Evolutionary conservation across 2,329 filamentous ascomycete genomes (phyloP), one percentile per base, ranked within the genome.

Genomic region (Diaporthe batatas): DNA sequence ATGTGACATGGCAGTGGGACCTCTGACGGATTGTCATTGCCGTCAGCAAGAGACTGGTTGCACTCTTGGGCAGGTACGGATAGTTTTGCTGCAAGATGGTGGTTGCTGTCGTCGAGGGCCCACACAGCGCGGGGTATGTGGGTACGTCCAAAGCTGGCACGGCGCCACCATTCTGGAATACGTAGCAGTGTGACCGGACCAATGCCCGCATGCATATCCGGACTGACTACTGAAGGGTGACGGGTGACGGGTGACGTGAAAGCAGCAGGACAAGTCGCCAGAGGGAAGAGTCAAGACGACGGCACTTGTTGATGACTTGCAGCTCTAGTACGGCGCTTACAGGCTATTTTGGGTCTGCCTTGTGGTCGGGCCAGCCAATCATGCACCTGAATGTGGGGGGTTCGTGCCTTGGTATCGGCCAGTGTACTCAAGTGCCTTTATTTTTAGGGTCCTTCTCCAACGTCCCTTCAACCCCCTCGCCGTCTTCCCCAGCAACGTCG

Each of bases 301-400:
- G 55, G 55, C 68, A 59, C 55, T 58, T 58, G 39, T 53, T 54
- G 68, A 70, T 62, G 68, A 70, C 68, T 39, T 62, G 39, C 65
- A 68, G 65, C 36, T 57, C 39, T 68, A 54, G 68, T 1, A 58
- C 55, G 68, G 68, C 68, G 68, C 68, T 70, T 70, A 59, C 55
- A 21, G 47, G 47, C 49, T 70, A 70, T 70, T 70, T 70, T 44
- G 5, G 55, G 67, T 25, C 14, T 18, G 34, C 44, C 68, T 14
- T 14, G 44, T 32, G n/a, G 11, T 8, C 14, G 58, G 49, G 34
- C 18, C 47, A 62, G 68, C 68, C 68, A 70, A 70, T 70, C 55
- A 53, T 14, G 3, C 21, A 39, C 47, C 21, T 6, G 34, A 7
- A 12, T 14, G 29, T 25, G 62, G 44, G 44, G 44, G 44, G 44